Conservation (phyloP, 2,329 filamentous ascomycete species). For the Colletotrichum cuscutae region DNA sequence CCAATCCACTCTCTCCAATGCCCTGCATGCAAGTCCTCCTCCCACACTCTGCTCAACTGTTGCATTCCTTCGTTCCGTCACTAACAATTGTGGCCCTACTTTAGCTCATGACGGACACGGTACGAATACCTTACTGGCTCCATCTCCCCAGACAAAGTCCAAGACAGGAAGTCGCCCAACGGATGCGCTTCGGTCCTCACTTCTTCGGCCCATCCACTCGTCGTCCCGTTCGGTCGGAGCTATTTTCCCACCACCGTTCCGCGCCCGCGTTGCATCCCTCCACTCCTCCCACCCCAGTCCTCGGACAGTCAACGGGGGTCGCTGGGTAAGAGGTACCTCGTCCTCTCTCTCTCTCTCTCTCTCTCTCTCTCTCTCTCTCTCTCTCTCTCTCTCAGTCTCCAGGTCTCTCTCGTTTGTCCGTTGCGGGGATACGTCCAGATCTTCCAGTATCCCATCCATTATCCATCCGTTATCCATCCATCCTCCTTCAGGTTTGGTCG, state of each 20-base stretch:
- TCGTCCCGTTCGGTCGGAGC: conserved; percentile 32
- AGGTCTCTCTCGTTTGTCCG: background rate
- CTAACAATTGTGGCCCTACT: conserved; percentile 4
- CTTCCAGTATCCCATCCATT: background rate
- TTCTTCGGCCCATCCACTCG: conserved; percentile 31
- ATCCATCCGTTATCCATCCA: background rate
- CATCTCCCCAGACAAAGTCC: background rate
- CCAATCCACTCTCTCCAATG: no score
- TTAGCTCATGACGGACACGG: conserved; percentile 23
- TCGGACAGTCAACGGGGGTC: background rate
- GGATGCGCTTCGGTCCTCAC: conserved; percentile 30
- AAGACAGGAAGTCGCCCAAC: conserved; percentile 11
- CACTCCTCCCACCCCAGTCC: background rate
- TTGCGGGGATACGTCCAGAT: background rate
- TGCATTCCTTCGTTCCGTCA: background rate
- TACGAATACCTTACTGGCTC: background rate
- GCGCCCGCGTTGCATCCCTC: conserved; percentile 5
- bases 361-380: background rate
- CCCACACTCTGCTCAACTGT: background rate
- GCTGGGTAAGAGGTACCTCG: background rate
- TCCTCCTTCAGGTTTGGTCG: background rate
- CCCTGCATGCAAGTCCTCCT: background rate
- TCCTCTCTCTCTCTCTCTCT: background rate
- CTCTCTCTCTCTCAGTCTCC: background rate
- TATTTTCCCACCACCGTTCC: conserved; percentile 20